Percentiles rank a stretch among this genome's conserved stretches.
These are phyloP conservation scores for Nothophytophthora sp. DNA, from an alignment of 352 stramenopile species.

Conservation along the genomic window DNA sequence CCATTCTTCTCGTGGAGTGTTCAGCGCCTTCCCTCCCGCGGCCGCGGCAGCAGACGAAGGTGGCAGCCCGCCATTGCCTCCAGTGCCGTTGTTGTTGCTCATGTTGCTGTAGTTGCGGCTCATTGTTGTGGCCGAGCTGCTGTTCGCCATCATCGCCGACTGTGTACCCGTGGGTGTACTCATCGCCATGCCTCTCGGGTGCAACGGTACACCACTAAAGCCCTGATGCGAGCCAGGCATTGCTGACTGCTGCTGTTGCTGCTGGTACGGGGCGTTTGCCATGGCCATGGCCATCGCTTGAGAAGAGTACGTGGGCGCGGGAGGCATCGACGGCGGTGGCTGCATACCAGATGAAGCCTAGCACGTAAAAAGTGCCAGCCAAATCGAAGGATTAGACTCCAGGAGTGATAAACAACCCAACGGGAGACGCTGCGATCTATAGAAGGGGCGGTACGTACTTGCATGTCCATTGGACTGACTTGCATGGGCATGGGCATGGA, in stretches of 20 bases:
- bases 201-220: constrained; percentile 41
- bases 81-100: constrained; percentile 11
- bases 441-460: background rate
- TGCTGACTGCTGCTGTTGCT: constrained; percentile 13
- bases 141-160: constrained; percentile 1
- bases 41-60: constrained; percentile 38
- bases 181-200: constrained; percentile 24
- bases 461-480: constrained; percentile 15
- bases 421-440: background rate
- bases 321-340: constrained; percentile 26
- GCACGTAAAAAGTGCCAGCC: constrained; percentile 1
- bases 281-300: constrained; percentile 38
- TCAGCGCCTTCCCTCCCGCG: constrained; percentile 46
- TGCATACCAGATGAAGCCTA: constrained; percentile 33
- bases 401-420: background rate
- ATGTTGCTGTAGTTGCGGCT: constrained; percentile 13
- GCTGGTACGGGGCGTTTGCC: constrained; percentile 33
- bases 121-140: no score
- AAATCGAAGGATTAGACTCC: constrained; percentile 3
- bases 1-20: constrained; percentile 85
- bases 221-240: constrained; percentile 27
- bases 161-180: constrained; percentile 24
- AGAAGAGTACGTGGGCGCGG: constrained; percentile 29
- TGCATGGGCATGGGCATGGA: constrained; percentile 26
- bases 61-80: constrained; percentile 30